Percentiles rank a stretch among this genome's conserved stretches.
These are phyloP conservation scores for Colletotrichum sp. DNA, from an alignment of 2,329 filamentous ascomycete genomes.

Conservation along the genomic window DNA sequence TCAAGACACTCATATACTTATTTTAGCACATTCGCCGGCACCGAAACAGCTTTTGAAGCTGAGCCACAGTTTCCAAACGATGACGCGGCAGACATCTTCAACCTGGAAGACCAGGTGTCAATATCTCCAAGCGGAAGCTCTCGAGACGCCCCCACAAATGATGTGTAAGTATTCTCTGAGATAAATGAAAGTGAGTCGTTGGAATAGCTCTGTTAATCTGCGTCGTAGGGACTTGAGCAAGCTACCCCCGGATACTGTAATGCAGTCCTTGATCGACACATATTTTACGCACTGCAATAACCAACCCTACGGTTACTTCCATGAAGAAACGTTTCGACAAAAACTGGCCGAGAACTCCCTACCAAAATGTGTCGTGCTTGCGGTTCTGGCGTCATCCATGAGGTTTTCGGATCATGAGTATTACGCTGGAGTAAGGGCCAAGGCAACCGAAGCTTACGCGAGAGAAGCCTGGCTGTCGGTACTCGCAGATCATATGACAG, in stretches of 20 bases:
- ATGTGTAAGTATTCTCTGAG: background rate
- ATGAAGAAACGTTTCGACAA: background rate
- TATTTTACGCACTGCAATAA: background rate
- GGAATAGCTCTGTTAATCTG: background rate
- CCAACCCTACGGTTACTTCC: background rate
- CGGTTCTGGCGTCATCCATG: background rate
- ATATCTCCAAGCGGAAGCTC: background rate
- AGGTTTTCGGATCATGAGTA: background rate
- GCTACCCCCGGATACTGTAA: background rate
- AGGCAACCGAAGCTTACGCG: background rate
- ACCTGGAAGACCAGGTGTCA: background rate
- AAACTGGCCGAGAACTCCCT: background rate
- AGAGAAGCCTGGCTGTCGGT: background rate
- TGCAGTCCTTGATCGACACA: background rate
- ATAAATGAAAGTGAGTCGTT: too few species aligned
- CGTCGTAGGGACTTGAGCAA: background rate
- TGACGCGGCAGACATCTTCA: background rate
- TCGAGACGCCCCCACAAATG: background rate
- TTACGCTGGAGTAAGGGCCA: background rate
- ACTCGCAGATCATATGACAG: background rate
- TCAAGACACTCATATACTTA: background rate
- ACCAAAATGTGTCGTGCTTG: background rate
- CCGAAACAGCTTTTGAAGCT: background rate
- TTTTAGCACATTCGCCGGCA: background rate
- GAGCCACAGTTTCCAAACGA: background rate